Percentiles rank a stretch among this genome's conserved stretches.
Evolutionary conservation across 192 early-diverging fungal genomes (phyloP).

Genomic region (Bifiguratus adelaidae): DNA sequence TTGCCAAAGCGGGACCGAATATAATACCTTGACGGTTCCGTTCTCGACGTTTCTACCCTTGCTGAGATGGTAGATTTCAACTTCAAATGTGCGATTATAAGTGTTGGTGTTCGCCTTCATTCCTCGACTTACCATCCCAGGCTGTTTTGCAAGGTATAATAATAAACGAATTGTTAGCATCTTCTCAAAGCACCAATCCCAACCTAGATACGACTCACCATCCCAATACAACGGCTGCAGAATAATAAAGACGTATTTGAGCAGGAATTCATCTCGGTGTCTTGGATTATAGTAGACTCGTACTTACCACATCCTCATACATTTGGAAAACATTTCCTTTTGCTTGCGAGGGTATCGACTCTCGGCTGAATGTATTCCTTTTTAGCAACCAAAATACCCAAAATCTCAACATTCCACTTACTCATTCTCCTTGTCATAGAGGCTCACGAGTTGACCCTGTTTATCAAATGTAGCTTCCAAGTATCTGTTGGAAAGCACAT

Average conservation of each 20-base stretch:
- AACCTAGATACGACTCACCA: too few species aligned
- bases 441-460: slow-evolving; percentile 54
- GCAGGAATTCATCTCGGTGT: not conserved
- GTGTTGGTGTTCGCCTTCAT: not conserved
- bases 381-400: slow-evolving; percentile 1
- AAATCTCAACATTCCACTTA: not conserved
- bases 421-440: slow-evolving; percentile 14
- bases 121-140: slow-evolving; percentile 22
- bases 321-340: slow-evolving; percentile 68
- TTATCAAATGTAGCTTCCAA: slow-evolving; percentile 57
- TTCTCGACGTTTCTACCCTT: slow-evolving; percentile 50
- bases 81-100: slow-evolving; percentile 3
- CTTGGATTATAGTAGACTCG: slow-evolving; percentile 34
- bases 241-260: not conserved
- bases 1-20: not conserved
- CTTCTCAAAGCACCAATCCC: too few species aligned
- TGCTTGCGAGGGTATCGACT: slow-evolving; percentile 33
- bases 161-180: too few species aligned
- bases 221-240: slow-evolving; percentile 41
- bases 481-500: slow-evolving; percentile 64
- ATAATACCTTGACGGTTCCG: slow-evolving; percentile 31
- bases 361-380: slow-evolving; percentile 20
- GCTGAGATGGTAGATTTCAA: slow-evolving; percentile 93
- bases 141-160: too few species aligned
- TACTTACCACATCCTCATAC: slow-evolving; percentile 71